Percentiles rank a stretch among this genome's conserved stretches.
Conservation (phyloP, 2,329 filamentous ascomycete species). For the Penicillium sp. region DNA sequence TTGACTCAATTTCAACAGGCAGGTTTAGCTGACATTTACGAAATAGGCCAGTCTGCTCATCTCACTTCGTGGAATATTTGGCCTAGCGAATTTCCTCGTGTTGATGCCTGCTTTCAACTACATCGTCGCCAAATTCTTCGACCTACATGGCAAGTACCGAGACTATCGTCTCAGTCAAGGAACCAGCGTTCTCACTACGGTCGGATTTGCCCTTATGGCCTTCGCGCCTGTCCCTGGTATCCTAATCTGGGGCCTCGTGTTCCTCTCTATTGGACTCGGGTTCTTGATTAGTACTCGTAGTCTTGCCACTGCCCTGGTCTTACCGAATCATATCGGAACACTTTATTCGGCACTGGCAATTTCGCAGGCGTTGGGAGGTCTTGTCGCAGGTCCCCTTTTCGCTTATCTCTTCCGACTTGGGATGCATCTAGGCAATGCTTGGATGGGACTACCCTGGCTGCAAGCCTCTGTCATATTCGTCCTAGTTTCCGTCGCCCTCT, state of each 20-base stretch:
- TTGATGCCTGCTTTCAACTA: constrained; percentile 27
- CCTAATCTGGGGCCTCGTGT: constrained; percentile 26
- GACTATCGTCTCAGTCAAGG: constrained; percentile 28
- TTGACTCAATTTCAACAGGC: neutral
- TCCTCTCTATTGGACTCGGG: constrained; percentile 30
- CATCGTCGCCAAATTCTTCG: constrained; percentile 18
- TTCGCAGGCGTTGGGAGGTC: constrained; percentile 21
- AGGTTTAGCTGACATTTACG: constrained; percentile 4
- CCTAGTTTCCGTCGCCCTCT: constrained; percentile 18
- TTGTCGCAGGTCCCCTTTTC: constrained; percentile 33
- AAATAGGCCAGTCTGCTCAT: constrained; percentile 33
- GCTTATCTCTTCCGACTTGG: constrained; percentile 31
- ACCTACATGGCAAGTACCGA: constrained; percentile 23
- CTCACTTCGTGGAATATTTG: constrained; percentile 29
- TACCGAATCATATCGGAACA: constrained; percentile 31
- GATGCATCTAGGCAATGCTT: constrained; percentile 29
- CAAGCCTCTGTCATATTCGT: constrained; percentile 25
- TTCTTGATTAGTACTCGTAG: constrained; percentile 29
- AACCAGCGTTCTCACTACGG: constrained; percentile 20
- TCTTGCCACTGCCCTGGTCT: constrained; percentile 32
- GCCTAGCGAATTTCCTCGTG: constrained; percentile 25
- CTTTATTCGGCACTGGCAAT: constrained; percentile 34
- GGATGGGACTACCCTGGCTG: constrained; percentile 35
- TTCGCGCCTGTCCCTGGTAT: constrained; percentile 20
- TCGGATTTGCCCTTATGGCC: constrained; percentile 26